Evolutionary conservation across 805 yeast species (phyloP).

Genomic region (Teunomyces barrocoloradensis): DNA sequence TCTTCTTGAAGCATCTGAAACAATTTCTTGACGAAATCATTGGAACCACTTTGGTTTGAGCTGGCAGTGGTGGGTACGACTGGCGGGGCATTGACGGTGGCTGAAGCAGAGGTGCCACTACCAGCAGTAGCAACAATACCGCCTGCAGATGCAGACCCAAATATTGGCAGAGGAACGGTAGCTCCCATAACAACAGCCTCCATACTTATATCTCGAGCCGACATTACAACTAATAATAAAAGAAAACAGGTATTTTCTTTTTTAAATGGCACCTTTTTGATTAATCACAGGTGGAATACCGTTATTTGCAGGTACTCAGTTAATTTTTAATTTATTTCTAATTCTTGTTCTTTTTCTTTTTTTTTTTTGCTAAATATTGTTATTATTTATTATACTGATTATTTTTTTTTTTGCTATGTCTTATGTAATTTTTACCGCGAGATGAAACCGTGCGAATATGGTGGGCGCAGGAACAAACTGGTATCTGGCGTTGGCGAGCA

Average conservation of each 20-base stretch:
- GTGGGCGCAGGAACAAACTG: background rate
- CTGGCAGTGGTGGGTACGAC: slow-evolving; percentile 14
- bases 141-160: background rate
- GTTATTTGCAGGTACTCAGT: background rate
- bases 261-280: background rate
- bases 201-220: slow-evolving; percentile 1
- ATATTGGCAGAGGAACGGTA: background rate
- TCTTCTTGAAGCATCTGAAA: slow-evolving; percentile 85
- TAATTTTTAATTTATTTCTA: too few relatives aligned
- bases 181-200: background rate
- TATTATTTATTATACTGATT: background rate
- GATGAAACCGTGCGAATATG: background rate
- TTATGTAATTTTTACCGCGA: background rate
- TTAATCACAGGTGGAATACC: background rate
- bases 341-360: background rate
- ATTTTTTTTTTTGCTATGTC: background rate
- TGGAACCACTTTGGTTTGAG: slow-evolving; percentile 50
- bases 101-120: background rate
- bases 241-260: background rate
- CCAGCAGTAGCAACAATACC: background rate
- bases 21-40: slow-evolving; percentile 75
- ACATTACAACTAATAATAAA: background rate
- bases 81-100: background rate
- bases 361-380: background rate
- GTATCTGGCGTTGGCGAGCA: background rate